Evolutionary conservation across 129 eudicot species (phyloP).

Genomic region (Gnaphalium uliginosum): DNA sequence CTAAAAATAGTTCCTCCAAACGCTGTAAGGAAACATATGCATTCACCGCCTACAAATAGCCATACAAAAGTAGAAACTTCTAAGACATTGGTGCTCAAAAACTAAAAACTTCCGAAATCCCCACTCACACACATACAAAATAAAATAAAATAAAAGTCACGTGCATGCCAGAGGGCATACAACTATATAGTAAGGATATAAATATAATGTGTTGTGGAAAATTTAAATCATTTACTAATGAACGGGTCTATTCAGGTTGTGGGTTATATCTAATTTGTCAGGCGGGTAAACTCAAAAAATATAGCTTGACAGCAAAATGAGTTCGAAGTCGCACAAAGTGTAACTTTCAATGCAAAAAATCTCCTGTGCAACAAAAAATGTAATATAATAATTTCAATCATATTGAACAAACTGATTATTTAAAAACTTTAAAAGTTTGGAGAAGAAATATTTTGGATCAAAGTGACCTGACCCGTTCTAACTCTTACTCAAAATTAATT

Average conservation of each 20-base stretch:
- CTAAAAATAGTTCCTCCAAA: slow-evolving; percentile 73
- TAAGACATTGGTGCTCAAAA: slow-evolving; percentile 4
- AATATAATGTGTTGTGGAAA: neutral
- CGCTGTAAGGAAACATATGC: slow-evolving; percentile 87
- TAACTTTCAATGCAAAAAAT: neutral
- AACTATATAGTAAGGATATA: neutral
- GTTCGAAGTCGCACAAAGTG: neutral
- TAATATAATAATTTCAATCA: neutral
- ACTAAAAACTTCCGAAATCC: neutral
- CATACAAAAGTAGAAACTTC: slow-evolving; percentile 9
- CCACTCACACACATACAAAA: neutral
- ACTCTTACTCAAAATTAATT: neutral
- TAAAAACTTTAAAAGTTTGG: neutral
- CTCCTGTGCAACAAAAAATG: neutral
- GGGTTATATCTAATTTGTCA: neutral
- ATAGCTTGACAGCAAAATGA: neutral
- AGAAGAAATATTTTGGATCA: neutral
- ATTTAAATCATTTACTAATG: neutral
- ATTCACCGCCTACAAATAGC: slow-evolving; percentile 73
- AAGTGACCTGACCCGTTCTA: neutral
- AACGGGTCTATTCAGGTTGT: neutral
- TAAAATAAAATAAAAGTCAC: neutral
- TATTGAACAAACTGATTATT: neutral
- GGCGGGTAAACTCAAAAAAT: neutral
- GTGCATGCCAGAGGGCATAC: neutral